A percentile compares a stretch with the other conserved stretches of the same genome.
phyloP scores from a whole-genome alignment of 306 rosid species.

The Inga leiocalycina region DNA sequence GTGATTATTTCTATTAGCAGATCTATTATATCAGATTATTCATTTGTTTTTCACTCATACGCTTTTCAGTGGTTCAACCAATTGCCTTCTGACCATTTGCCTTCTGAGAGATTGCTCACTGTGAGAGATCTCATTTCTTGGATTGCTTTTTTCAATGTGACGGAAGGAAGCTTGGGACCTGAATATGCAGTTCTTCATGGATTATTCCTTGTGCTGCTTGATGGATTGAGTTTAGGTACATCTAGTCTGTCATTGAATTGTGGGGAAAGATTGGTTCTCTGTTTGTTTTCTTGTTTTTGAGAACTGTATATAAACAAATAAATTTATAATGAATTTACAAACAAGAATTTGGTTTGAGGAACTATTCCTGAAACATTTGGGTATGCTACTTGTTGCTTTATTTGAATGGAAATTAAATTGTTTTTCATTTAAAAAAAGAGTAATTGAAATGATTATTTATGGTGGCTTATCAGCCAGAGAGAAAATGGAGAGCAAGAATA shows the following conservation, averaged over 20 bases:
- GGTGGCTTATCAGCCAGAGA: background rate
- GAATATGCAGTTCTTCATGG: slow-evolving; percentile 86
- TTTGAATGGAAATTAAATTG: background rate
- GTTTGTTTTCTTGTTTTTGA: background rate
- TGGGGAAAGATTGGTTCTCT: background rate
- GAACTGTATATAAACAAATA: background rate
- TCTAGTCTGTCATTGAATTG: slow-evolving; percentile 10
- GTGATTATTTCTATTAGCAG: background rate
- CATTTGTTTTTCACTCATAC: slow-evolving; percentile 21
- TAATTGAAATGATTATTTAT: background rate
- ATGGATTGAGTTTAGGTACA: slow-evolving; percentile 88
- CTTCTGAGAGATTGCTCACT: slow-evolving; percentile 72
- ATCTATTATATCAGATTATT: background rate
- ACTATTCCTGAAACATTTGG: background rate
- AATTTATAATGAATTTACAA: background rate
- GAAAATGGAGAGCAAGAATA: background rate
- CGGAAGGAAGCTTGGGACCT: slow-evolving; percentile 62
- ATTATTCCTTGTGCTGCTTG: slow-evolving; percentile 87
- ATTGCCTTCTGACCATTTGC: background rate
- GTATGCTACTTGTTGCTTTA: background rate
- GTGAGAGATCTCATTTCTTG: slow-evolving; percentile 94
- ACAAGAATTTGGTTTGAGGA: background rate
- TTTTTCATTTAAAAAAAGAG: background rate
- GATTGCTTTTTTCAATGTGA: slow-evolving; percentile 68
- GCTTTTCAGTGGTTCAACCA: slow-evolving; percentile 77